phyloP scores from a whole-genome alignment of 352 stramenopile genomes.

The Pythium graminicola region DNA sequence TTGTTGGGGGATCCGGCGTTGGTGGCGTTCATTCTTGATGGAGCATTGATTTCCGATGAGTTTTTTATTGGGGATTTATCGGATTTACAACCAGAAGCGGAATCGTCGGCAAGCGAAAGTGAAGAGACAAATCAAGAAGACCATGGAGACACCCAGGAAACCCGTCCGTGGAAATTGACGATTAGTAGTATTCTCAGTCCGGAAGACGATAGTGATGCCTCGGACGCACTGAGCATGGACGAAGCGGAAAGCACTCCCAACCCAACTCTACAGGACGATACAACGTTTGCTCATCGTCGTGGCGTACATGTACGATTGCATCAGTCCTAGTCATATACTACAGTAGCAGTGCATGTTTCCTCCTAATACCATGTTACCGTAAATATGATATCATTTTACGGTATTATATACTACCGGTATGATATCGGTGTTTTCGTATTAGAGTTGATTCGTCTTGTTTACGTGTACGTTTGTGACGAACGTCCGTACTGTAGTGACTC shows the following conservation, averaged over 20 bases:
- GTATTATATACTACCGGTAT: too few relatives aligned
- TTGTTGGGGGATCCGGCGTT: conserved; percentile 36
- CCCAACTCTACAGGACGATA: too few relatives aligned
- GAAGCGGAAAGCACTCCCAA: too few relatives aligned
- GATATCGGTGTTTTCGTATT: too few relatives aligned
- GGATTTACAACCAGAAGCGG: background rate
- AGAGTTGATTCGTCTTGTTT: too few relatives aligned
- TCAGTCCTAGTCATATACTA: background rate
- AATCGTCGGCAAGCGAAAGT: background rate
- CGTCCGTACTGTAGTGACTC: too few relatives aligned
- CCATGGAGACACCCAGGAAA: background rate
- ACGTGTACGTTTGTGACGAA: too few relatives aligned
- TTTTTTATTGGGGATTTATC: conserved; percentile 38
- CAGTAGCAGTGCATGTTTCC: too few relatives aligned
- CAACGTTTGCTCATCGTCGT: too few relatives aligned
- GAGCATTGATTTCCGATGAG: conserved; percentile 43
- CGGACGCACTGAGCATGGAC: too few relatives aligned
- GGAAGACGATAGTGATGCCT: background rate
- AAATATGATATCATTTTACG: too few relatives aligned
- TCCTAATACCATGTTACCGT: too few relatives aligned
- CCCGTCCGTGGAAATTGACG: conserved; percentile 16
- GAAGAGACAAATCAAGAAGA: background rate
- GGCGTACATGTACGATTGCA: background rate
- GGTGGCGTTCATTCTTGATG: conserved; percentile 34
- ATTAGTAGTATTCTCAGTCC: conserved; percentile 16